A percentile compares a stretch with the other conserved stretches of the same genome.
These are phyloP conservation scores for Jaenimonas drosophilae DNA, from an alignment of 208 protist species.

Conservation along the genomic window DNA sequence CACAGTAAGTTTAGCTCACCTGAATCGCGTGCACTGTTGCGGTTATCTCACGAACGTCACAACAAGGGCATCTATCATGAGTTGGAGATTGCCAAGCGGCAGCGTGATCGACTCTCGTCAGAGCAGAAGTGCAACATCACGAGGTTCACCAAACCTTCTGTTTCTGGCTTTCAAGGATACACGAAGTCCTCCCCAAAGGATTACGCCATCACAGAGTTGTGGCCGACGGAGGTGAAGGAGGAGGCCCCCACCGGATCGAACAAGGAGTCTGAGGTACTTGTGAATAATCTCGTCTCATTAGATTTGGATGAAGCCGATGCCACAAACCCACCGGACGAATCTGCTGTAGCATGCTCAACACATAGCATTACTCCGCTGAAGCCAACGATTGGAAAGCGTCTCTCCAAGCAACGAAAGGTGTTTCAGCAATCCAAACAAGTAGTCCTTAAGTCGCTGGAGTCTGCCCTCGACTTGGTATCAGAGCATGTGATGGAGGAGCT, in stretches of 20 bases:
- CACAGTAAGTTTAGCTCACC: conserved; percentile 77
- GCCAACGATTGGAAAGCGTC: conserved; percentile 12
- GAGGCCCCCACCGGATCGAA: not conserved
- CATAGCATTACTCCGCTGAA: not conserved
- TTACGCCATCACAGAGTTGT: conserved; percentile 71
- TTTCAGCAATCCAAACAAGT: conserved; percentile 26
- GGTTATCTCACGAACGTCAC: conserved; percentile 67
- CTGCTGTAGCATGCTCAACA: not conserved
- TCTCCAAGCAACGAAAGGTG: conserved; percentile 18
- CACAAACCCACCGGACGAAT: not conserved
- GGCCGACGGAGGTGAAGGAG: conserved; percentile 14
- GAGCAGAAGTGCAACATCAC: conserved; percentile 68
- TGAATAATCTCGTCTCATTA: not conserved
- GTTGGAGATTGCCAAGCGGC: conserved; percentile 59
- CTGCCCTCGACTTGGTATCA: conserved; percentile 32
- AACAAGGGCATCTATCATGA: conserved; percentile 80
- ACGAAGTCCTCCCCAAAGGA: conserved; percentile 54
- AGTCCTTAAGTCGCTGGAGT: conserved; percentile 39
- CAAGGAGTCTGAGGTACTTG: not conserved
- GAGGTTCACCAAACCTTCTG: conserved; percentile 67
- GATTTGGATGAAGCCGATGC: conserved; percentile 1
- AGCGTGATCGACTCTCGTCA: conserved; percentile 44
- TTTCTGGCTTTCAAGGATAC: conserved; percentile 76
- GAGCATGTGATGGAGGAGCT: conserved; percentile 43
- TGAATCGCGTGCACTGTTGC: conserved; percentile 54